Conservation (phyloP, 2,329 filamentous ascomycete genomes). For the Bertia moriformis region DNA sequence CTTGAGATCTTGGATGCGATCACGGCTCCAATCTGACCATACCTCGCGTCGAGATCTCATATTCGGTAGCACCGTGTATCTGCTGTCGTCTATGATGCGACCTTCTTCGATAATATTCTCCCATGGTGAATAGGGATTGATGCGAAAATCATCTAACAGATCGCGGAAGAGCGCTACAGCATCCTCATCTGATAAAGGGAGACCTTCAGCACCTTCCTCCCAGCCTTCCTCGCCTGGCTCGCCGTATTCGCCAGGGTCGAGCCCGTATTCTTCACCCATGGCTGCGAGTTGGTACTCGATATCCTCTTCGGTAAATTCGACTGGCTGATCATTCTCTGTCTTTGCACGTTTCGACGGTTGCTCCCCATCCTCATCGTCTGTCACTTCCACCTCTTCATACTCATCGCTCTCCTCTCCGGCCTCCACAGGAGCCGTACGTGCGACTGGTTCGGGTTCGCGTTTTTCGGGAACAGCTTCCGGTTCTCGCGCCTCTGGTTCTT, state of each 20-base stretch:
- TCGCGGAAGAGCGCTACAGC: conserved; percentile 43
- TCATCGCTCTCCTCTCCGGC: conserved; percentile 29
- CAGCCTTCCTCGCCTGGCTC: conserved; percentile 23
- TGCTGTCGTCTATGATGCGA: conserved; percentile 40
- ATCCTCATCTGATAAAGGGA: conserved; percentile 40
- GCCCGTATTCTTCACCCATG: conserved; percentile 43
- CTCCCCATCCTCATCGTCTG: conserved; percentile 25
- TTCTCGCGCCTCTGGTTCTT: conserved; percentile 3
- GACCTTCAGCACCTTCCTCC: conserved; percentile 37
- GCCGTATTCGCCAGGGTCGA: conserved; percentile 38
- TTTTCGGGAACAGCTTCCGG: background rate
- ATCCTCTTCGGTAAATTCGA: conserved; percentile 51
- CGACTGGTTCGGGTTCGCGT: background rate
- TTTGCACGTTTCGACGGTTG: conserved; percentile 29
- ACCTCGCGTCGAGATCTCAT: conserved; percentile 44
- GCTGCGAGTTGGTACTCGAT: conserved; percentile 49
- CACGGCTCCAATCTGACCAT: conserved; percentile 40
- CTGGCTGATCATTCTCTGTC: conserved; percentile 15
- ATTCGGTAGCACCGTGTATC: conserved; percentile 44
- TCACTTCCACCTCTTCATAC: conserved; percentile 54
- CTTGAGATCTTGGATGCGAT: conserved; percentile 37
- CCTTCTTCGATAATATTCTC: conserved; percentile 43
- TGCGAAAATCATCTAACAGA: conserved; percentile 39
- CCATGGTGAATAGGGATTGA: conserved; percentile 47
- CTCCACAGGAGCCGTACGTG: background rate